Evolutionary conservation across 1,284 basidiomycete genomes (phyloP), one percentile per base, ranked within the genome.

Genomic region (Schizopora paradoxa): DNA sequence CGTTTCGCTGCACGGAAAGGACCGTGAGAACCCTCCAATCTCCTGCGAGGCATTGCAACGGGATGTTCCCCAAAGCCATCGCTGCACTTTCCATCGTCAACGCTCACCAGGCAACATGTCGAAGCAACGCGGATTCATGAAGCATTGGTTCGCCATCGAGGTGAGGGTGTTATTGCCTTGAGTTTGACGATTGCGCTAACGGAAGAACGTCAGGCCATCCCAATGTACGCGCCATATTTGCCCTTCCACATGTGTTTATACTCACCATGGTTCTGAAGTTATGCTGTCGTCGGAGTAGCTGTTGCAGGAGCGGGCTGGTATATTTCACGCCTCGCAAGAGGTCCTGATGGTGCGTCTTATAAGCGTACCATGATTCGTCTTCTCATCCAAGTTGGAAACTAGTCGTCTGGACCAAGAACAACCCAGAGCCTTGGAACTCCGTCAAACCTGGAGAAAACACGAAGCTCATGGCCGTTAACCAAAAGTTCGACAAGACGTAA

Each of bases 131-230:
- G 21, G 35, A 29, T 74, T 82, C 57, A 72, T 83, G 74, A 83
- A 75, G 68, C 72, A 87, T 67, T 89, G 86, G 86, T 87, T 74
- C 59, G 86, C 86, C 67, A 70, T 89, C 56, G 86, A 89, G 82
- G 86, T 86, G 52, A 22, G 67, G 63, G 14, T 42, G 13, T 23
- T 45, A 35, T 28, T 52, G 19, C 11, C n/a, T 6, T 16, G 11
- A 13, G 28, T 23, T 18, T 14, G 25, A 14, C 21, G 16, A 41
- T 31, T 37, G 35, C 11, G 33, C 42, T 34, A 13, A 21, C n/a
- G 23, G 23, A 11, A 27, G 45, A 43, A 28, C 38, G 33, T 5
- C 51, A 88, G 86, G 86, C 86, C 45, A 76, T 85, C 58, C 86
- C 86, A 40, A 82, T 89, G 85, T 87, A 64, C 73, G 82, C 55